Percentiles rank a stretch among this genome's conserved stretches.
phyloP scores from a whole-genome alignment of 2,329 filamentous ascomycete species.

The Trichoderma asperellum region DNA sequence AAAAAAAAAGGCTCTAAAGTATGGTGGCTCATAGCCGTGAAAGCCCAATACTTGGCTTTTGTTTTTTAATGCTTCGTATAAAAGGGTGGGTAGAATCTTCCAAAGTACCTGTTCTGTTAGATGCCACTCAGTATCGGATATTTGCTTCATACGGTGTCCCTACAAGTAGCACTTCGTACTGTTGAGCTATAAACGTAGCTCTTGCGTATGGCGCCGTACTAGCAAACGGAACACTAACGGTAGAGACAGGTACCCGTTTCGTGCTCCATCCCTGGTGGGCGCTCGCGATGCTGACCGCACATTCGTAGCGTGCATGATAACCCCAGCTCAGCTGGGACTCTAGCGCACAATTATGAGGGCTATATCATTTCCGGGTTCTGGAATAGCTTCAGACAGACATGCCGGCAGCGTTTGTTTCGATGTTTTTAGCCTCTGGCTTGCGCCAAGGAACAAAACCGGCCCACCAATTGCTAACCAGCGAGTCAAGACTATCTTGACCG shows the following conservation, averaged over 20 bases:
- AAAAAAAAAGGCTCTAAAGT: too few relatives aligned
- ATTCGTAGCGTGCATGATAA: slow-evolving; percentile 26
- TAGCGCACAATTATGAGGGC: slow-evolving; percentile 25
- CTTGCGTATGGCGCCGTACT: slow-evolving; percentile 4
- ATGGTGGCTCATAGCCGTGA: neutral
- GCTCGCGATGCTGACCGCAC: slow-evolving; percentile 28
- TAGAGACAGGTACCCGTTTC: slow-evolving; percentile 11
- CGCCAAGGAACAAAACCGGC: neutral
- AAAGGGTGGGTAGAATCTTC: neutral
- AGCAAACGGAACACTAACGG: slow-evolving; percentile 18
- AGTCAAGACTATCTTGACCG: slow-evolving; percentile 1
- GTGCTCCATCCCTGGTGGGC: slow-evolving; percentile 17
- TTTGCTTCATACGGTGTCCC: neutral
- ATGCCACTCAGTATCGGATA: neutral
- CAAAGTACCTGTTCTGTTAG: neutral
- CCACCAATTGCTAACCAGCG: neutral
- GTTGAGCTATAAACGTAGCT: neutral
- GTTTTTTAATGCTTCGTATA: neutral
- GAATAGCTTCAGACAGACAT: neutral
- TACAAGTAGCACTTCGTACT: neutral
- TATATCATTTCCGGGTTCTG: slow-evolving; percentile 4
- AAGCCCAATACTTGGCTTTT: neutral
- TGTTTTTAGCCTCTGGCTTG: neutral
- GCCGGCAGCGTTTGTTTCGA: neutral
- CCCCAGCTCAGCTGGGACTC: slow-evolving; percentile 24